Conservation (phyloP, 306 rosid species). For the Quercus gilva region DNA sequence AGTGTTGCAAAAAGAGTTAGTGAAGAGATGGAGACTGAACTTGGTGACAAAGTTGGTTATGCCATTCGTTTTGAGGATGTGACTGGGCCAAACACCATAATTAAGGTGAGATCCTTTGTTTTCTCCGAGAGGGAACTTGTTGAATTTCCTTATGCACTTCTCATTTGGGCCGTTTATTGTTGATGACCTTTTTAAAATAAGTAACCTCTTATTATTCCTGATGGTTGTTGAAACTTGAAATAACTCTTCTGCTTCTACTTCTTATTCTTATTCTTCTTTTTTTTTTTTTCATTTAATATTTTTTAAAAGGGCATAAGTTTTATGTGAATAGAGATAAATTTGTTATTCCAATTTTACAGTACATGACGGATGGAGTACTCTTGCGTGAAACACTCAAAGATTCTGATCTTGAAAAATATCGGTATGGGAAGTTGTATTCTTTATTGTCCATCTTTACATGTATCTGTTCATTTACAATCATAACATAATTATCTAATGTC, state of each 20-base stretch:
- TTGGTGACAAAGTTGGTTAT: conserved; percentile 93
- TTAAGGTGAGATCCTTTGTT: conserved; percentile 56
- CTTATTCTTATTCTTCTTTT: too few species aligned
- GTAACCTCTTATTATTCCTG: neutral
- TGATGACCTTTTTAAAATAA: neutral
- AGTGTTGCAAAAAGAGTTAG: conserved; percentile 99
- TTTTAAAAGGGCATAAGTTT: neutral
- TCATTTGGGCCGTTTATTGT: neutral
- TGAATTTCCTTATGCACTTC: neutral
- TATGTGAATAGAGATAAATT: conserved; percentile 1
- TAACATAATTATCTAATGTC: conserved; percentile 16
- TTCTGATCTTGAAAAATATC: conserved; percentile 91
- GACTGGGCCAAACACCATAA: conserved; percentile 83
- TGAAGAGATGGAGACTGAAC: conserved; percentile 95
- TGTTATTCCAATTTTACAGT: conserved; percentile 52
- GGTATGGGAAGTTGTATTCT: conserved; percentile 47
- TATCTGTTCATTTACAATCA: conserved; percentile 17
- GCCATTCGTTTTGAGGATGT: conserved; percentile 99
- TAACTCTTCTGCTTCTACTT: neutral
- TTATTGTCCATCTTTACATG: neutral
- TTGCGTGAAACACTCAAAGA: conserved; percentile 96
- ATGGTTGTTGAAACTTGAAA: neutral
- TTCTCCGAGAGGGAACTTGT: neutral
- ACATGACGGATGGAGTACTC: conserved; percentile 99
- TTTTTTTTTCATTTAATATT: too few species aligned